Evolutionary conservation across 345 rosid genomes (phyloP), one percentile per base, ranked within the genome.

Genomic region (Rubroshorea leprosula): DNA sequence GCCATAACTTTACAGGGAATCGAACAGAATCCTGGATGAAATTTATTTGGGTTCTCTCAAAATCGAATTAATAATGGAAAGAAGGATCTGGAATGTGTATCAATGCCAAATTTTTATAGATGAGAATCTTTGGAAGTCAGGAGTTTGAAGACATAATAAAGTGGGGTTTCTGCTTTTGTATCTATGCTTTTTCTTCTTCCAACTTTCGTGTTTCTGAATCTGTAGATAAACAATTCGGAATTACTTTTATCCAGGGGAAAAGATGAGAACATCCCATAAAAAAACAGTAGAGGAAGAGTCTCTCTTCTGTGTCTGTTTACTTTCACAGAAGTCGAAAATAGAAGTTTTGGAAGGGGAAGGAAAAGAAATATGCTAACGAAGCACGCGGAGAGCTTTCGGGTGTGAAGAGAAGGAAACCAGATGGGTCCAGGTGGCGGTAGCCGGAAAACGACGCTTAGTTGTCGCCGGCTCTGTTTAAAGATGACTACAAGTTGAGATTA

Each of bases 1-100:
- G 24, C 49, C 95, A 84, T 87, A 35, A 35, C 41, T 35, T 35
- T 35, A 1, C 5, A 4, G 35, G 35, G 9, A 29, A 29, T 29
- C 35, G 35, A 29, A 29, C 35, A 9, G 35, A 29, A 29, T 29
- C 9, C 4, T 29, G 41, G 41, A 35, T 35, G 12, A 35, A 35
- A 35, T 35, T 13, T 6, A 35, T 35, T 9, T 29, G 35, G 9
- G 9, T 29, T 29, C 35, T 9, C 35, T 13, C 41, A 35, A 35
- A 6, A 6, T 35, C 12, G 41, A 35, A 35, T n/a, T n/a, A n/a
- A n/a, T n/a, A 3, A 35, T 35, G 5, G 9, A 35, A n/a, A n/a
- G n/a, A n/a, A n/a, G n/a, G 41, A 35, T 35, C 3, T 8, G 41
- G 41, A 13, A 2, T 35, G 7, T 35, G 31, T n/a, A n/a, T 27